These are phyloP conservation scores for Lactarius sanguifluus DNA, from an alignment of 768 basidiomycete species.

Conservation along the genomic window DNA sequence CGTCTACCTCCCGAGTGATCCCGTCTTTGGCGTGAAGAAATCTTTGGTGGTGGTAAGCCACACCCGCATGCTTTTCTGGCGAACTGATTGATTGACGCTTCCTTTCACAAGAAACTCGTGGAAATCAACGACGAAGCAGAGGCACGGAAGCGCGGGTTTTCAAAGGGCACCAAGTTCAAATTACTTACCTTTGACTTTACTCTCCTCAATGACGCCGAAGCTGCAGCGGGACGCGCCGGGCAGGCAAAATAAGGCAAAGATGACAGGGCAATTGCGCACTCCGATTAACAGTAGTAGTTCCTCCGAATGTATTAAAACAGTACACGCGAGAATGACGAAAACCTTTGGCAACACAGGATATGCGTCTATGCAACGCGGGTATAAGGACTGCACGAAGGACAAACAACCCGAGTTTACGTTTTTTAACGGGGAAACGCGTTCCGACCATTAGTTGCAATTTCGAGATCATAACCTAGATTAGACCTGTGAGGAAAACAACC, in stretches of 20 bases:
- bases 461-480: slow-evolving; percentile 20
- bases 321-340: not conserved
- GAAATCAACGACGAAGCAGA: slow-evolving; percentile 53
- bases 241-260: not conserved
- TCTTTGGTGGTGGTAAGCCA: slow-evolving; percentile 70
- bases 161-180: slow-evolving; percentile 47
- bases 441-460: slow-evolving; percentile 1
- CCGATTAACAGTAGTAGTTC: slow-evolving; percentile 1
- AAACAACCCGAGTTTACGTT: slow-evolving; percentile 2
- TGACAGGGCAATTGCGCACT: not conserved
- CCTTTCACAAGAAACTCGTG: slow-evolving; percentile 45
- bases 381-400: not conserved
- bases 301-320: slow-evolving; percentile 12
- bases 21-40: slow-evolving; percentile 80
- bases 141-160: slow-evolving; percentile 56
- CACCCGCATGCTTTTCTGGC: not conserved
- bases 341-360: not conserved
- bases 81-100: slow-evolving; percentile 8
- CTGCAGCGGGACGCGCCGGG: slow-evolving; percentile 34
- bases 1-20: slow-evolving; percentile 63
- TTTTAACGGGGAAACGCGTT: not conserved
- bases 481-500: not conserved
- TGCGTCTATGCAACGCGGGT: not conserved
- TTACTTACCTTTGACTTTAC: slow-evolving; percentile 48
- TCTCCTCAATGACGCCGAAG: slow-evolving; percentile 45